Conservation (phyloP, 305 asterid species). For the Striga hermonthica region DNA sequence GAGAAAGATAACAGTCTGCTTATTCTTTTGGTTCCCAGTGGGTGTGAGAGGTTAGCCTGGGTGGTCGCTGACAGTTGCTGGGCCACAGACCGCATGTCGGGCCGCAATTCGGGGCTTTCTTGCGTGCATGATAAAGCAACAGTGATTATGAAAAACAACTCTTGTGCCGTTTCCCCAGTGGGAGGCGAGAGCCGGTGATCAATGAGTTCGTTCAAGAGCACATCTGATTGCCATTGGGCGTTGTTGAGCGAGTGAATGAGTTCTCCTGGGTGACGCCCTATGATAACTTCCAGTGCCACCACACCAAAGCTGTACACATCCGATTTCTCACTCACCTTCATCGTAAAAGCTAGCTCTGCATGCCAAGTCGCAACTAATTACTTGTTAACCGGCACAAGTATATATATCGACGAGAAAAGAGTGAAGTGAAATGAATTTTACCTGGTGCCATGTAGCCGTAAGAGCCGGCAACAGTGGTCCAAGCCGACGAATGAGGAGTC, state of each 20-base stretch:
- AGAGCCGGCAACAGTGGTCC: conserved; percentile 78
- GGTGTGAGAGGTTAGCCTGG: conserved; percentile 53
- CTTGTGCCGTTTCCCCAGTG: conserved; percentile 56
- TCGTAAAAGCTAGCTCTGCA: conserved; percentile 80
- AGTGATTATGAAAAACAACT: conserved; percentile 59
- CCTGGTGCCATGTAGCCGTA: conserved; percentile 99
- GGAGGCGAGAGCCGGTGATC: conserved; percentile 74
- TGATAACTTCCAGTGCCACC: conserved; percentile 74
- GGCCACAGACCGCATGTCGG: conserved; percentile 75
- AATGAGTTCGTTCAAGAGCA: conserved; percentile 55
- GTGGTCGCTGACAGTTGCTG: conserved; percentile 65
- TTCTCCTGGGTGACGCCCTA: conserved; percentile 94
- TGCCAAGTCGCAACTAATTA: neutral
- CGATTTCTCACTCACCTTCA: conserved; percentile 77
- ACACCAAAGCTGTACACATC: conserved; percentile 97
- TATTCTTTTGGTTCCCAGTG: conserved; percentile 47
- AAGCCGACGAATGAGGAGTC: conserved; percentile 53
- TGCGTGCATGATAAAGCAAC: conserved; percentile 68
- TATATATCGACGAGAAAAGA: no score
- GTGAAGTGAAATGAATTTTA: conserved; percentile 36
- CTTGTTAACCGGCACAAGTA: no score
- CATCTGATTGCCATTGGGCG: conserved; percentile 31
- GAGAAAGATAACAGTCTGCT: conserved; percentile 44
- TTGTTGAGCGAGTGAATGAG: conserved; percentile 50
- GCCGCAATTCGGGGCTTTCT: conserved; percentile 59